Percentiles rank a stretch among this genome's conserved stretches.
phyloP scores from a whole-genome alignment of 2,329 filamentous ascomycete genomes.

The Aspergillus ustus region DNA sequence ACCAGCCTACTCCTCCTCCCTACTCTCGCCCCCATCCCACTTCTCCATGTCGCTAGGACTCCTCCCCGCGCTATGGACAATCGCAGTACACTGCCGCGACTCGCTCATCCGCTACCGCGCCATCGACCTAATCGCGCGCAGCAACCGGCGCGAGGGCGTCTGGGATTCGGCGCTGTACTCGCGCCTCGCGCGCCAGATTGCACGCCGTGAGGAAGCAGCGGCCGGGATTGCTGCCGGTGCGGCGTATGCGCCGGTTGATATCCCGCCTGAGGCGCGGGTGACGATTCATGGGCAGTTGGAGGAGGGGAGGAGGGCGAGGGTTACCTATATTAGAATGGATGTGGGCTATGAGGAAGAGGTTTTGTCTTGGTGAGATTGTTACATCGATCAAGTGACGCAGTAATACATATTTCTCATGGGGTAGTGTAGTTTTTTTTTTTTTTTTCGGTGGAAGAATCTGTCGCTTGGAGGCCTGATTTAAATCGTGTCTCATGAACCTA shows the following conservation, averaged over 20 bases:
- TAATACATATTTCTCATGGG: no score
- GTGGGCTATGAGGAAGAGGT: constrained; percentile 7
- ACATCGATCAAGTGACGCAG: neutral
- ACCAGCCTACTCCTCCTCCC: neutral
- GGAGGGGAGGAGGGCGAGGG: constrained; percentile 14
- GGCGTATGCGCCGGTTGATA: constrained; percentile 10
- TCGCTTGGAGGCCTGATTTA: no score
- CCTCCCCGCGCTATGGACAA: constrained; percentile 67
- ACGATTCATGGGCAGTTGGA: constrained; percentile 7
- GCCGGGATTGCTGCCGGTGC: constrained; percentile 12
- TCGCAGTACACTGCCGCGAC: constrained; percentile 69
- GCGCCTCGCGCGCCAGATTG: constrained; percentile 23
- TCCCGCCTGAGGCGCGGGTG: constrained; percentile 12
- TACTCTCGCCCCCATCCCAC: constrained; percentile 16
- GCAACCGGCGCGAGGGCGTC: constrained; percentile 68
- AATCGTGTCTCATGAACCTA: no score
- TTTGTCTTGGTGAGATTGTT: constrained; percentile 3
- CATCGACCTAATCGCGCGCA: constrained; percentile 64
- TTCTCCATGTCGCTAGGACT: constrained; percentile 70
- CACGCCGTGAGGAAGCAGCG: constrained; percentile 26
- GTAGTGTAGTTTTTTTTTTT: no score
- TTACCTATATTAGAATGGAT: constrained; percentile 7
- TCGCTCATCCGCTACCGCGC: constrained; percentile 62
- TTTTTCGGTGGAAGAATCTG: no score
- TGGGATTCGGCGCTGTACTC: constrained; percentile 58